phyloP scores from a whole-genome alignment of 768 basidiomycete genomes.

The Amanita pallidorosea region DNA sequence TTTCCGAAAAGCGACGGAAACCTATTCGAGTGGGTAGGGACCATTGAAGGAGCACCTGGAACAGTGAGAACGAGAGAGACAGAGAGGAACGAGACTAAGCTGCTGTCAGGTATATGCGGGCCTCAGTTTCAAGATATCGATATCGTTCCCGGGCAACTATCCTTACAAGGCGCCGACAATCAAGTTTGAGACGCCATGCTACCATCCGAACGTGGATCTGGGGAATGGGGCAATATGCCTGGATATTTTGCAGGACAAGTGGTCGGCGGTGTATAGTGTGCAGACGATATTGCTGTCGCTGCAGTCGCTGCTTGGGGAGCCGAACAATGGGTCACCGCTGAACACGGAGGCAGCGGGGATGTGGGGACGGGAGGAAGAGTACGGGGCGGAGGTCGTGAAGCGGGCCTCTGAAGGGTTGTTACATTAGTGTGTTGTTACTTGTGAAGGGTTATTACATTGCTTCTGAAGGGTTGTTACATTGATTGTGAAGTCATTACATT shows the following conservation, averaged over 20 bases:
- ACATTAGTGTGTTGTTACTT: no score
- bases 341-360: conserved; percentile 79
- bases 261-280: conserved; percentile 90
- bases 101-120: conserved; percentile 58
- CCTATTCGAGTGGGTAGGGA: conserved; percentile 84
- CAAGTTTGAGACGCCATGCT: conserved; percentile 84
- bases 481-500: no score
- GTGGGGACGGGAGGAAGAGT: conserved; percentile 34
- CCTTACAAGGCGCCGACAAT: conserved; percentile 80
- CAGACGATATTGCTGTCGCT: conserved; percentile 83
- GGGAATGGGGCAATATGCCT: conserved; percentile 69
- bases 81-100: background rate
- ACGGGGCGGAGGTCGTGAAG: background rate
- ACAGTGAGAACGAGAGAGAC: conserved; percentile 39
- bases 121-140: conserved; percentile 72
- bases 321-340: conserved; percentile 86
- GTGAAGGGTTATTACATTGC: no score
- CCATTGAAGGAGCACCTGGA: conserved; percentile 71
- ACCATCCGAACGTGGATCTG: conserved; percentile 86
- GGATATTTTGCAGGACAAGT: conserved; percentile 87
- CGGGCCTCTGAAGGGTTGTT: no score
- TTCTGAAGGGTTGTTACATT: no score
- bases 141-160: conserved; percentile 80
- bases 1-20: conserved; percentile 84
- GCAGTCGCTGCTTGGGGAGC: conserved; percentile 84